Percentiles rank a stretch among this genome's conserved stretches.
Evolutionary conservation across 495 filamentous ascomycete genomes (phyloP).

Genomic region (Penicillium simplicissimum): DNA sequence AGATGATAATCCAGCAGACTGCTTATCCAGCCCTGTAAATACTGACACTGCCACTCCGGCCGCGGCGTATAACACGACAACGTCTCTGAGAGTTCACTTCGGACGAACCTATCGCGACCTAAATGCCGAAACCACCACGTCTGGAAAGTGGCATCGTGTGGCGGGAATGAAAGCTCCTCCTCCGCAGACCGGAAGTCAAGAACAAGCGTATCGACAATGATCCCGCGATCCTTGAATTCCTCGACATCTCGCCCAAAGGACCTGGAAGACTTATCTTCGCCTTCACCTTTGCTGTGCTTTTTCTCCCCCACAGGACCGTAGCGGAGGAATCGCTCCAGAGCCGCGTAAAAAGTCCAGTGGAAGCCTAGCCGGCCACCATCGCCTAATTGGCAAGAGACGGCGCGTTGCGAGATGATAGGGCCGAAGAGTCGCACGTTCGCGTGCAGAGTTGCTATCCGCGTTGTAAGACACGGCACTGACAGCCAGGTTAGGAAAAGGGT

Average conservation of each 20-base stretch:
- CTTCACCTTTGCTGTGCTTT: neutral
- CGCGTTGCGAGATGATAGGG: neutral
- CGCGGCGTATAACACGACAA: neutral
- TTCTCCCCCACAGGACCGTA: neutral
- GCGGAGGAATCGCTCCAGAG: neutral
- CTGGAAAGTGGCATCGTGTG: neutral
- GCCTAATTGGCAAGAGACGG: neutral
- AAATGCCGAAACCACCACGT: neutral
- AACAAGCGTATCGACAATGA: neutral
- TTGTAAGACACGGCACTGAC: neutral
- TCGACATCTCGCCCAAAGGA: neutral
- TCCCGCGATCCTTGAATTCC: neutral
- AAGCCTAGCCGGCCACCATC: neutral
- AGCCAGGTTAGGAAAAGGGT: neutral
- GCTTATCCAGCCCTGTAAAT: neutral
- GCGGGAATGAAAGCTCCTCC: neutral
- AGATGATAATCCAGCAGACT: neutral
- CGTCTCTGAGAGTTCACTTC: neutral
- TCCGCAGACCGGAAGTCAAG: neutral
- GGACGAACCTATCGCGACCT: neutral
- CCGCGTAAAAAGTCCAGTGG: neutral
- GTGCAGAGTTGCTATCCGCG: neutral
- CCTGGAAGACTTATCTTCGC: neutral
- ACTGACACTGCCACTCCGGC: neutral
- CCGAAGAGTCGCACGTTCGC: neutral